Percentiles rank a stretch among this genome's conserved stretches.
Conservation (phyloP, 129 eudicot species). For the Tagetes patula region DNA sequence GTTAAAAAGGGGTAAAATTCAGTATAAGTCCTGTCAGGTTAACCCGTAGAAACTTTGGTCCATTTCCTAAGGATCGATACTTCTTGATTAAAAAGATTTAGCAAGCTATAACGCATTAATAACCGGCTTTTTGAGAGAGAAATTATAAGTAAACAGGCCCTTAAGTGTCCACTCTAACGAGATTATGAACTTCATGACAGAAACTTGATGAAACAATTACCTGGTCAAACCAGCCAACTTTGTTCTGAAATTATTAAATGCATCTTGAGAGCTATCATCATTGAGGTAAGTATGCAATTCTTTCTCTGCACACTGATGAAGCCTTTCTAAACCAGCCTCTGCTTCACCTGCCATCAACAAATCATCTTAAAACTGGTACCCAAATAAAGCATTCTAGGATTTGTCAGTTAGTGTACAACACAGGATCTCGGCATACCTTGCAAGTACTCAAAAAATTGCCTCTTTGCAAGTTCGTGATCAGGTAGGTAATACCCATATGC, state of each 20-base stretch:
- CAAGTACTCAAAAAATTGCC: slow-evolving; percentile 69
- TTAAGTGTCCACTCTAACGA: not conserved
- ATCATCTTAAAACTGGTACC: not conserved
- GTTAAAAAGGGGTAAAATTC: not conserved
- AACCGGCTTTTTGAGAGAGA: not conserved
- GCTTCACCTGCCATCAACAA: slow-evolving; percentile 64
- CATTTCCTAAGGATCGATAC: not conserved
- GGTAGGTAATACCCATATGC: slow-evolving; percentile 81
- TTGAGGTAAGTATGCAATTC: slow-evolving; percentile 43
- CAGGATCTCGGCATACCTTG: slow-evolving; percentile 49
- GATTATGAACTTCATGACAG: not conserved
- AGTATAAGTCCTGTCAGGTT: not conserved
- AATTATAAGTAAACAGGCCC: not conserved
- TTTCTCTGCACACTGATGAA: slow-evolving; percentile 84
- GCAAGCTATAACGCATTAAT: not conserved
- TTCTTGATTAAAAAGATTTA: too few species aligned
- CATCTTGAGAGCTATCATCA: slow-evolving; percentile 33
- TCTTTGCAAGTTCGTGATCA: slow-evolving; percentile 52
- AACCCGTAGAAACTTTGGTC: not conserved
- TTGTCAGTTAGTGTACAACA: not conserved
- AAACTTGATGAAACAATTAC: slow-evolving; percentile 17
- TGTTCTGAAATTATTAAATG: slow-evolving; percentile 47
- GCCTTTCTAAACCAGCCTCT: slow-evolving; percentile 77
- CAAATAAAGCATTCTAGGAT: not conserved
- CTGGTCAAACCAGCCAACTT: slow-evolving; percentile 80